A percentile compares a stretch with the other conserved stretches of the same genome.
These are phyloP conservation scores for Tulasnella sp. DNA, from an alignment of 768 basidiomycete genomes.

Conservation along the genomic window DNA sequence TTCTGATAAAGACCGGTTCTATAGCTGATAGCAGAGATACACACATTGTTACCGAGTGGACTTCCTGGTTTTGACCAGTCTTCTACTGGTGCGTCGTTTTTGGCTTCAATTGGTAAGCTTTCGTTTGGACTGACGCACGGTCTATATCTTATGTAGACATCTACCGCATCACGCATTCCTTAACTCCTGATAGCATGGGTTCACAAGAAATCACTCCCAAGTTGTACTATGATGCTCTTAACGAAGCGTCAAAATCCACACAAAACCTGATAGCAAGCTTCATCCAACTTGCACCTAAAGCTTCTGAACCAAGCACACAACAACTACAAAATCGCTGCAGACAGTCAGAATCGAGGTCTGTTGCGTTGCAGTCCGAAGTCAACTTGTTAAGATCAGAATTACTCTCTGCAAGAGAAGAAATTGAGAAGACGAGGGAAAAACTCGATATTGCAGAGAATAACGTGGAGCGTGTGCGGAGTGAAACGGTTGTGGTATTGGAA, in stretches of 20 bases:
- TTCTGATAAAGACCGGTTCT: conserved; percentile 7
- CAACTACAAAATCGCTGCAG: conserved; percentile 30
- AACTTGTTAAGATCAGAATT: conserved; percentile 32
- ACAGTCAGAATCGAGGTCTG: conserved; percentile 33
- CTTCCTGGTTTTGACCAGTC: conserved; percentile 28
- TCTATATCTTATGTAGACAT: conserved; percentile 2
- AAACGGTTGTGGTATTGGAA: conserved; percentile 38
- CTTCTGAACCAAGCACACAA: conserved; percentile 28
- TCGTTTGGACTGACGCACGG: too few species aligned
- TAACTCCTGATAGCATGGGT: neutral
- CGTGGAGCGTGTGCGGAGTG: conserved; percentile 46
- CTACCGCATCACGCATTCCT: conserved; percentile 7
- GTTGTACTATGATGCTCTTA: conserved; percentile 30
- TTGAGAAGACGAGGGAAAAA: conserved; percentile 36
- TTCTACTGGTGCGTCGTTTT: neutral
- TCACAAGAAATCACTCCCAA: neutral
- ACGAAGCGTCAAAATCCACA: conserved; percentile 45
- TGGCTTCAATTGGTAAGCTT: too few species aligned
- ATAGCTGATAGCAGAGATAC: conserved; percentile 56
- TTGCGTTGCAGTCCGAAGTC: conserved; percentile 45
- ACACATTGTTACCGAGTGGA: conserved; percentile 43
- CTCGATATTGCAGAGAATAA: conserved; percentile 48
- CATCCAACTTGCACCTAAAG: conserved; percentile 33
- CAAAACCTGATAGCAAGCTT: conserved; percentile 47
- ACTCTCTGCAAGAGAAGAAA: conserved; percentile 37